Evolutionary conservation across 2,329 filamentous ascomycete species (phyloP).

Genomic region (Fusarium scirpi): DNA sequence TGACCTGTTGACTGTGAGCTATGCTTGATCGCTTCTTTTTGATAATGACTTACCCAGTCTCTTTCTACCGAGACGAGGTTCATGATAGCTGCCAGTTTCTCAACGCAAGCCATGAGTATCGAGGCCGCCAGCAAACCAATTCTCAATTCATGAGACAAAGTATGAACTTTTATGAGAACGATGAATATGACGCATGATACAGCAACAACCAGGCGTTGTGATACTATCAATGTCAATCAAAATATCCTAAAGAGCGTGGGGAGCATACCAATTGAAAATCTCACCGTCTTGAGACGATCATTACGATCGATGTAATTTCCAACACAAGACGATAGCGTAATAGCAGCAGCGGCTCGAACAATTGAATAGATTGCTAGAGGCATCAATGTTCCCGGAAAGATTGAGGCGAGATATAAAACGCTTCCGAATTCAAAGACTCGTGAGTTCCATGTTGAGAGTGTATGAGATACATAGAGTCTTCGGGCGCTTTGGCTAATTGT

Average conservation of each 20-base stretch:
- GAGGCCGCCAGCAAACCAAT: constrained; percentile 51
- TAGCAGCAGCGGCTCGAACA: constrained; percentile 67
- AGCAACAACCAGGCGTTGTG: constrained; percentile 59
- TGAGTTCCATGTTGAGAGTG: constrained; percentile 73
- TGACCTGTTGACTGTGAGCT: constrained; percentile 41
- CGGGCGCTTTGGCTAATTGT: constrained; percentile 38
- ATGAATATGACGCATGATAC: constrained; percentile 62
- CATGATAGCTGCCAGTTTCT: constrained; percentile 74
- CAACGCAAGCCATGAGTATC: constrained; percentile 71
- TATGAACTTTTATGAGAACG: constrained; percentile 26
- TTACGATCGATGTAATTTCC: constrained; percentile 70
- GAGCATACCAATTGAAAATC: constrained; percentile 59
- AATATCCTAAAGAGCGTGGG: background rate
- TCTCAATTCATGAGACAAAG: constrained; percentile 15
- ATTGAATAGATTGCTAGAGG: constrained; percentile 78
- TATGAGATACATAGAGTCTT: constrained; percentile 68
- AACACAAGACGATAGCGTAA: constrained; percentile 68
- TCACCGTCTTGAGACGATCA: constrained; percentile 63
- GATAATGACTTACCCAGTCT: constrained; percentile 69
- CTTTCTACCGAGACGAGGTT: constrained; percentile 77
- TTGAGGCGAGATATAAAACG: constrained; percentile 67
- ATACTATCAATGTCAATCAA: constrained; percentile 41
- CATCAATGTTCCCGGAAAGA: constrained; percentile 70
- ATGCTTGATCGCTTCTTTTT: background rate
- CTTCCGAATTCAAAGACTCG: constrained; percentile 73